A percentile compares a stretch with the other conserved stretches of the same genome.
phyloP scores from a whole-genome alignment of 1,139 yeast genomes.

The Saccharomyces hybrid region DNA sequence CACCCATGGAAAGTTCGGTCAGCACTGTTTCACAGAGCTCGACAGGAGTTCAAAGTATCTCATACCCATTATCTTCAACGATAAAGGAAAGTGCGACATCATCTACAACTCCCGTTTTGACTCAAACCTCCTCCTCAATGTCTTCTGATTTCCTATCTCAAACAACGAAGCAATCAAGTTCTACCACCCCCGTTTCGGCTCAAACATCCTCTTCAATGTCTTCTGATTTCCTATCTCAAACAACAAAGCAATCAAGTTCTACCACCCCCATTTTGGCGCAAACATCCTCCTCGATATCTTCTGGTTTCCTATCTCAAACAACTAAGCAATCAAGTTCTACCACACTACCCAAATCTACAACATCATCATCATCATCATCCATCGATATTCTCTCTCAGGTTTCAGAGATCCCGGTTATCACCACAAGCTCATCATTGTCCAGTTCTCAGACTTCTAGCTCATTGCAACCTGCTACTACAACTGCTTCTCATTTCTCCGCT shows the following conservation, averaged over 20 bases:
- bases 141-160: not conserved
- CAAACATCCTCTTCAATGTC: no score
- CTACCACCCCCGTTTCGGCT: not conserved
- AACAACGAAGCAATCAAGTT: not conserved
- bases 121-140: not conserved
- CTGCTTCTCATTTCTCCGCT: not conserved
- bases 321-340: not conserved
- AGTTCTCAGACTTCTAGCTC: not conserved
- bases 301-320: not conserved
- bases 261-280: not conserved
- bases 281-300: not conserved
- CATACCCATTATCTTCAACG: constrained; percentile 13
- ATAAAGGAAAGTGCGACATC: not conserved
- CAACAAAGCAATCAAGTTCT: not conserved
- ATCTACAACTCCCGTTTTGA: not conserved
- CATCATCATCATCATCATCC: not conserved
- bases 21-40: not conserved
- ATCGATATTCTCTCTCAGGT: not conserved
- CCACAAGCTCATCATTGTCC: not conserved
- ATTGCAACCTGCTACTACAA: not conserved
- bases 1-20: not conserved
- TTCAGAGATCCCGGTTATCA: not conserved
- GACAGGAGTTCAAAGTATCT: not conserved
- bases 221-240: no score
- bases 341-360: not conserved